Base-by-base conservation (phyloP, 805 yeast genomes). In the Debaryomyces tyrocola region DNA sequence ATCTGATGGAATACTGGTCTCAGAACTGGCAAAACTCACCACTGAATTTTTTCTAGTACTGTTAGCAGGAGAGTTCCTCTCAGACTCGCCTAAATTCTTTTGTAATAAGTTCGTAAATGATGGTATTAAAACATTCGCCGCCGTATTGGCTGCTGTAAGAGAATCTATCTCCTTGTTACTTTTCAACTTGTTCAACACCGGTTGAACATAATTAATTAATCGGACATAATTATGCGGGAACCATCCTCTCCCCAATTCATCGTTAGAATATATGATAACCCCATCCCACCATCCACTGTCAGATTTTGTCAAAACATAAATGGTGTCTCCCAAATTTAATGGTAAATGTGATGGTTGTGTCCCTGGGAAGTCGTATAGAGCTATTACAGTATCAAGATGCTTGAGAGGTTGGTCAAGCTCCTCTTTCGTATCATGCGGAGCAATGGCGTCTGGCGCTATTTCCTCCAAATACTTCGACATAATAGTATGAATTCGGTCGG, bases 281-380 rank as follows among this genome's bases (percentile, higher is more conserved):
- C 96, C 96, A 62, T 90, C 96, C 94, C 95, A 88, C 96, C 96
- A 90, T 2, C 90, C 87, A 2, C 81, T 62, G 34, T 77, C 79
- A 12, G 80, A 71, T 49, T 85, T 85, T 12, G 75, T 61, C n/a
- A 87, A 59, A 11, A 90, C 94, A 54, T 84, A 79, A 1, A 90
- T 68, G 3, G 85, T 74, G 52, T 87, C 95, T 15, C 90, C 92
- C n/a, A 77, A 67, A 44, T 64, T 66, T 17, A 86, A 64, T 18
- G 78, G 75, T 35, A 85, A 65, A 38, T 80, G 75, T 36, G 78
- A 74, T 1, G 80, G 69, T 45, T 74, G 76, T 2, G 79, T 79
- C 4, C 80, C 76, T 15, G 75, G 77, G 59, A 75, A 82, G 48
- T 80, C 84, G 49, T 79, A 77, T 11, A 80, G 62, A 4, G 82